Base-by-base conservation (phyloP, 2,329 filamentous ascomycete genomes). In the Fusarium nodosum region DNA sequence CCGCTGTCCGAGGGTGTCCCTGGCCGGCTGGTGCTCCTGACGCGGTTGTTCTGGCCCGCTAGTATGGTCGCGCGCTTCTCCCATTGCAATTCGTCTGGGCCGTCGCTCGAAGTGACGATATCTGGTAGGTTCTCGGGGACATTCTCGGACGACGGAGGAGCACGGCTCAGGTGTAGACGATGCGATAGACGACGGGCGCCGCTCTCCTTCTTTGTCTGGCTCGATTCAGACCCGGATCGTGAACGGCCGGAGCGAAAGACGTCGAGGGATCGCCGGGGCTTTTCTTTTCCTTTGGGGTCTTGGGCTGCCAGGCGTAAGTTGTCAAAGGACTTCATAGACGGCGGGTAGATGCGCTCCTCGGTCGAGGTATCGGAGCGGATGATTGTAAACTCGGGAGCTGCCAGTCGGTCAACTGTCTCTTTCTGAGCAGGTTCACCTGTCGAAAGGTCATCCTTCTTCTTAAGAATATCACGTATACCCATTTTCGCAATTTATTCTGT, bases 61-160 rank as follows among this genome's bases (percentile, higher is more conserved):
- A 98, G 83, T 63, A 97, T 88, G n/a, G 94, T 97, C 30, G 96
- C 96, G 64, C 95, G 87, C 82, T 92, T 91, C 85, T 98, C 96
- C 96, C 96, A 99, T 80, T 91, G 87, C 62, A 88, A 88, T 83
- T 97, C 92, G 34, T 82, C 83, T 59, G 81, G 77, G 69, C 82
- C 78, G 74, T 83, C 80, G 68, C 68, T 78, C 78, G 71, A 81
- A 77, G 75, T 77, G 52, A 85, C 82, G 60, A 97, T 93, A 66
- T 90, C 90, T 24, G 94, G 94, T 54, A 98, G 85, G 80, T 97
- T 87, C 55, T 86, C 80, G 3, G 96, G 95, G 38, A 98, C 87
- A 78, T 93, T 91, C 26, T 90, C 87, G 64, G 93, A 93, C 66
- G 86, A 88, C 64, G 83, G 84, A 45, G 82, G 86, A 76, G 75